Evolutionary conservation across 228 moss, liverwort and hornwort genomes (phyloP), one percentile per base, ranked within the genome.

Genomic region (Sphagnum magellanicum): DNA sequence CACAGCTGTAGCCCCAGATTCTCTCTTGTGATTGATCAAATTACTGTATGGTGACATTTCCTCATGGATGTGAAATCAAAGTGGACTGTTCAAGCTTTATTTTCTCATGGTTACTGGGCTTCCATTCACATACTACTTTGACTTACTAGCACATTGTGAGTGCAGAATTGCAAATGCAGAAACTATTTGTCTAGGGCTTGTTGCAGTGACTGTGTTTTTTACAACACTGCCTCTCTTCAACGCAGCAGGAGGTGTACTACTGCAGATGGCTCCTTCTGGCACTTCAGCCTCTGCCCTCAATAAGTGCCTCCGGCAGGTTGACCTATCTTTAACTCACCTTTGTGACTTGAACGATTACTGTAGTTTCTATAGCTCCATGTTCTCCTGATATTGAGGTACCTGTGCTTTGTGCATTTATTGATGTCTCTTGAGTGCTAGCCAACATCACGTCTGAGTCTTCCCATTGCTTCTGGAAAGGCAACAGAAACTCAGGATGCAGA

Each of bases 261-360:
- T 83, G 16, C 95, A 95, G 74, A 92, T 91, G 92, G 79, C 95
- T 3, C 92, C 95, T 32, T 79, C 89, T 74, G 95, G 92, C 67
- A 84, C 89, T 63, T 90, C 90, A 13, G 77, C 74, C 50, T 91
- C 92, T 57, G 92, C 89, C 15, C 85, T 95, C 6, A 85, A 81
- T 67, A 95, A 92, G 73, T 92, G 95, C 75, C 84, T 92, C 49
- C 77, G 95, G 63, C 93, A 93, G 90, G 92, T 93, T n/a, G 49
- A 52, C 16, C 32, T 7, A 6, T 52, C 17, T 12, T 32, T 32
- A 32, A 32, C 32, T 32, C 32, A 32, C 3, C 32, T 32, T 32
- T 32, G 32, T 32, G 32, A 32, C 32, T 3, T 65, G 17, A 5
- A 60, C 5, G 32, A 32, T 32, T 3, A 32, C 32, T 32, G 32